Conservation (phyloP, 257 asterid genomes). For the Solanum microdontum region DNA sequence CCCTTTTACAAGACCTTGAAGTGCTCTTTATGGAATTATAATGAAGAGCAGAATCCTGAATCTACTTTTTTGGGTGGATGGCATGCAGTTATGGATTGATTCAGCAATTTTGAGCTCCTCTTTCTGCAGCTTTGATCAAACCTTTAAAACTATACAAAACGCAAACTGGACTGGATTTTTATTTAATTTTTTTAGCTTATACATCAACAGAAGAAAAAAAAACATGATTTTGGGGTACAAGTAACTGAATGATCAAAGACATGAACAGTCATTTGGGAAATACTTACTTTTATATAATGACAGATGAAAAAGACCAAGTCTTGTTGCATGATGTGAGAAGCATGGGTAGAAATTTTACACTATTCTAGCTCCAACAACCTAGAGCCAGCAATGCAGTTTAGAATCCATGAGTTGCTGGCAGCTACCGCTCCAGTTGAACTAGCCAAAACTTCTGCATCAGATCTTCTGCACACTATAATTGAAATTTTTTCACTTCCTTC, state of each 20-base stretch:
- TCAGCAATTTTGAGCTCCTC: neutral
- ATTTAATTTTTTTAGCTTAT: neutral
- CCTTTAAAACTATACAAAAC: neutral
- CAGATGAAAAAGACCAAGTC: neutral
- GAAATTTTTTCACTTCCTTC: conserved; percentile 15
- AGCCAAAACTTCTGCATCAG: conserved; percentile 53
- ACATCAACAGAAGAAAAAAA: neutral
- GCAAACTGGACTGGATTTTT: neutral
- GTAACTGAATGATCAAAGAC: neutral
- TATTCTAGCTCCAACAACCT: conserved; percentile 27
- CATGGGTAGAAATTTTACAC: neutral
- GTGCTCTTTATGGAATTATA: neutral
- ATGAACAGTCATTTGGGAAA: neutral
- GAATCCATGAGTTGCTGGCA: conserved; percentile 65
- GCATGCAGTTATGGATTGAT: neutral
- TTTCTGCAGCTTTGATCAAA: neutral
- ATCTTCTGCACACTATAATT: conserved; percentile 23
- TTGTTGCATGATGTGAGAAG: neutral
- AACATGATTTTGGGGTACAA: neutral
- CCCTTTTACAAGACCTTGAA: neutral
- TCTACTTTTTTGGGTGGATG: neutral
- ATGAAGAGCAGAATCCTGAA: neutral
- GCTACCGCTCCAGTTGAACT: conserved; percentile 44
- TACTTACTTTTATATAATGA: neutral
- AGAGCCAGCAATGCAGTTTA: conserved; percentile 69